Conservation (phyloP, 2,329 filamentous ascomycete genomes). For the Phialocephala subalpina region DNA sequence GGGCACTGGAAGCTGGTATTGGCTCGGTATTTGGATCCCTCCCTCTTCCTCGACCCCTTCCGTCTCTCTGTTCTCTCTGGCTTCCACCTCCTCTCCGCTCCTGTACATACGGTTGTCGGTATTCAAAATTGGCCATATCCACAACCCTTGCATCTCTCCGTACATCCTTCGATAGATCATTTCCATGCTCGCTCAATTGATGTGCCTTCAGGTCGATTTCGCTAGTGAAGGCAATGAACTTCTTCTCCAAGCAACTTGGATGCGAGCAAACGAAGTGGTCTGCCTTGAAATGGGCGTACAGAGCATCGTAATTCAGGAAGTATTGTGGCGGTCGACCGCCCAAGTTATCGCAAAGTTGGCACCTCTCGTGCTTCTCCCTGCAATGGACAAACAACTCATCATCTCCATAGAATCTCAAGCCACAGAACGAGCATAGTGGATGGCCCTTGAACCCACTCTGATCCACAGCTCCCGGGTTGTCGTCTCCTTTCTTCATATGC, state of each 20-base stretch:
- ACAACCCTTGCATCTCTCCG: conserved; percentile 85
- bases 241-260: conserved; percentile 91
- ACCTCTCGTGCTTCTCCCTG: conserved; percentile 91
- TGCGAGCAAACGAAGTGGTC: conserved; percentile 90
- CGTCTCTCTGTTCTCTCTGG: conserved; percentile 48
- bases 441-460: conserved; percentile 98
- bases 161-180: conserved; percentile 81
- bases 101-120: conserved; percentile 73
- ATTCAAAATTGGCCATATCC: conserved; percentile 87
- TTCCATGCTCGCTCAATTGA: conserved; percentile 83
- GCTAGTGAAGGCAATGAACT: conserved; percentile 95
- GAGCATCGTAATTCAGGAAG: conserved; percentile 84
- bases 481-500: conserved; percentile 91
- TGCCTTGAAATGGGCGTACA: conserved; percentile 86
- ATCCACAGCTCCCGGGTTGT: conserved; percentile 86
- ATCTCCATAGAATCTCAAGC: conserved; percentile 90
- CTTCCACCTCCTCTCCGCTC: conserved; percentile 58
- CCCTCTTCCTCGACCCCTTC: conserved; percentile 66
- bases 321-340: conserved; percentile 75
- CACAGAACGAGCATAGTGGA: conserved; percentile 92
- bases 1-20: conserved; percentile 77
- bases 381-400: conserved; percentile 96
- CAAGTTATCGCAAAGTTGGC: conserved; percentile 85
- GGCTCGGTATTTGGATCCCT: conserved; percentile 88
- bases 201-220: conserved; percentile 96